Conservation (phyloP, 1,139 yeast species). For the Meyerozyma sp. region DNA sequence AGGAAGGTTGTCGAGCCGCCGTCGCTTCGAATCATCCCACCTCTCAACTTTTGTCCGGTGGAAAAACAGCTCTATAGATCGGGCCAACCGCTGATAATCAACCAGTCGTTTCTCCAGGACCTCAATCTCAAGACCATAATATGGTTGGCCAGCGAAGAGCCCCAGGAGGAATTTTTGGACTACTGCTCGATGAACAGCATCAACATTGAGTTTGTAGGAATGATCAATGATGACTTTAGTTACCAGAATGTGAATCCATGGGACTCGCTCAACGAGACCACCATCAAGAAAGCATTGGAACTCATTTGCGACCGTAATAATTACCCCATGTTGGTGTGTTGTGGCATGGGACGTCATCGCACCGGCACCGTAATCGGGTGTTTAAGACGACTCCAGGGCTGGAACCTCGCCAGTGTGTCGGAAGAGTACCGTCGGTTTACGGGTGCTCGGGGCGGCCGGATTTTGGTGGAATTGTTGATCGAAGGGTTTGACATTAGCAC, state of each 20-base stretch:
- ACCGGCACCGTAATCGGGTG: constrained; percentile 97
- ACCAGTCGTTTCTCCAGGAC: constrained; percentile 76
- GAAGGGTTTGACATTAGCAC: constrained; percentile 70
- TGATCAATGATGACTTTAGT: constrained; percentile 48
- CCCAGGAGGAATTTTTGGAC: constrained; percentile 78
- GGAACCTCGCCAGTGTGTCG: constrained; percentile 91
- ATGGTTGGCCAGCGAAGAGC: constrained; percentile 96
- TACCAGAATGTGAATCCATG: constrained; percentile 60
- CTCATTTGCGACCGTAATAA: constrained; percentile 65
- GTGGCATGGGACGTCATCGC: constrained; percentile 97
- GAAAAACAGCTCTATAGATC: constrained; percentile 81
- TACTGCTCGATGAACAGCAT: constrained; percentile 73
- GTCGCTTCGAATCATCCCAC: constrained; percentile 73
- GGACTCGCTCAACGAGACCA: constrained; percentile 89
- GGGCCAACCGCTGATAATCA: constrained; percentile 95
- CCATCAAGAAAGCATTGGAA: constrained; percentile 74
- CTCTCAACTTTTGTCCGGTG: constrained; percentile 91
- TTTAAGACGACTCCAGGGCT: constrained; percentile 80
- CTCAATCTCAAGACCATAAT: constrained; percentile 73
- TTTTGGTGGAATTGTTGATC: constrained; percentile 81
- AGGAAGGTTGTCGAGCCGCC: constrained; percentile 39
- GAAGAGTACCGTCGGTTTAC: constrained; percentile 94
- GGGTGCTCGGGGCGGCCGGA: constrained; percentile 88
- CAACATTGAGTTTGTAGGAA: constrained; percentile 57
- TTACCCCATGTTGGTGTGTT: constrained; percentile 84